Evolutionary conservation across 371 early-diverging fungal genomes (phyloP).

Genomic region (Rhizopus sp.): DNA sequence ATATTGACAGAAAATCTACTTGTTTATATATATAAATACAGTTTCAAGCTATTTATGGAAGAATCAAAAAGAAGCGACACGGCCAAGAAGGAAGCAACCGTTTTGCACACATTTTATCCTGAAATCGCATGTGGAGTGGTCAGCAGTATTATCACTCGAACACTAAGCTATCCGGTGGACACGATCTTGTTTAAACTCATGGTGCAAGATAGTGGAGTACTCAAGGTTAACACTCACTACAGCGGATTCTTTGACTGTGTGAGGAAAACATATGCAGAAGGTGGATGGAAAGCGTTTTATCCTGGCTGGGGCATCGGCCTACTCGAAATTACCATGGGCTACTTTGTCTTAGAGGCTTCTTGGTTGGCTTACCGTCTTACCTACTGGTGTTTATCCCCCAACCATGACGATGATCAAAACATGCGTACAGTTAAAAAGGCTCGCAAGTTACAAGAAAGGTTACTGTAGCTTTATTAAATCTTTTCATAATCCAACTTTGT

Average conservation of each 20-base stretch:
- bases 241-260: conserved; percentile 56
- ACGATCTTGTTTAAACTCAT: conserved; percentile 56
- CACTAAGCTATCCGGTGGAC: conserved; percentile 56
- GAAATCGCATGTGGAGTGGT: conserved; percentile 61
- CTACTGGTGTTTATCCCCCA: conserved; percentile 35
- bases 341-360: conserved; percentile 43
- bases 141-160: conserved; percentile 54
- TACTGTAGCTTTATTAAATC: conserved; percentile 49
- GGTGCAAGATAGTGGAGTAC: conserved; percentile 53
- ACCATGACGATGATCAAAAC: conserved; percentile 1
- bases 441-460: conserved; percentile 21
- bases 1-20: conserved; percentile 51
- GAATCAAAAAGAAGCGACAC: conserved; percentile 10
- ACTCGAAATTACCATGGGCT: conserved; percentile 39
- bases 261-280: conserved; percentile 26
- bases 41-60: conserved; percentile 27
- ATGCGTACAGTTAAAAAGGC: conserved; percentile 25
- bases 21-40: conserved; percentile 49
- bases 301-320: conserved; percentile 47
- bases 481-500: conserved; percentile 97
- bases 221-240: conserved; percentile 41
- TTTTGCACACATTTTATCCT: conserved; percentile 57
- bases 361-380: conserved; percentile 37
- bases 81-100: conserved; percentile 19
- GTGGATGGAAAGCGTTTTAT: conserved; percentile 45